Evolutionary conservation across 2,329 filamentous ascomycete species (phyloP), one percentile per base, ranked within the genome.

Genomic region (Fusarium transvaalense): DNA sequence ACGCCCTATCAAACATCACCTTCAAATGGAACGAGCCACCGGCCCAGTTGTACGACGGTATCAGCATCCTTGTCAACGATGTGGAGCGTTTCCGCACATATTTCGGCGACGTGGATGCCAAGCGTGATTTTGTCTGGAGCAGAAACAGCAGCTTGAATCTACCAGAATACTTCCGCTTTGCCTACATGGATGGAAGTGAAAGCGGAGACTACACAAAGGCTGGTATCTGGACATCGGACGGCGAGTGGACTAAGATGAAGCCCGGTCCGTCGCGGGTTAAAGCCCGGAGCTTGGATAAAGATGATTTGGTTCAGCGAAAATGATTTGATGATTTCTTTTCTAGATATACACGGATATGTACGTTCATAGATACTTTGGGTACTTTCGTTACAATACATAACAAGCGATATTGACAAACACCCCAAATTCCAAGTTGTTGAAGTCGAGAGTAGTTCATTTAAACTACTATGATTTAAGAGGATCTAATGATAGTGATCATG

Each of bases 61-160:
- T 97, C 61, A 93, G 90, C 75, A 85, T 96, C 17, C 82, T 97
- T 0, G 91, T 97, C 68, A 96, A 97, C 74, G 93, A 97, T 71
- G 93, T 97, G 1, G 93, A 97, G 78, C 83, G 92, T 21, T 94
- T 91, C 77, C 82, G 91, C n/a, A 86, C 86, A 8, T 95, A 91
- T 77, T 91, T 91, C 64, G 85, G 85, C 45, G 85, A 89, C 48
- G 82, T 83, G 38, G 79, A 80, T 29, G 73, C 75, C 35, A 61
- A 76, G 51, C 74, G 81, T 21, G 75, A 78, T 15, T 91, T 91
- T 68, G 84, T 85, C 0, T 93, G 91, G 89, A 80, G 79, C 1
- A 82, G 88, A 62, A 82, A 85, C 35, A 77, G 74, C 23, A 79
- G 70, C 9, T 61, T 82, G 14, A 76, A 77, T 5, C 62, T 84